Evolutionary conservation across 768 basidiomycete genomes (phyloP).

Genomic region (Neoboletus subvelutipes): DNA sequence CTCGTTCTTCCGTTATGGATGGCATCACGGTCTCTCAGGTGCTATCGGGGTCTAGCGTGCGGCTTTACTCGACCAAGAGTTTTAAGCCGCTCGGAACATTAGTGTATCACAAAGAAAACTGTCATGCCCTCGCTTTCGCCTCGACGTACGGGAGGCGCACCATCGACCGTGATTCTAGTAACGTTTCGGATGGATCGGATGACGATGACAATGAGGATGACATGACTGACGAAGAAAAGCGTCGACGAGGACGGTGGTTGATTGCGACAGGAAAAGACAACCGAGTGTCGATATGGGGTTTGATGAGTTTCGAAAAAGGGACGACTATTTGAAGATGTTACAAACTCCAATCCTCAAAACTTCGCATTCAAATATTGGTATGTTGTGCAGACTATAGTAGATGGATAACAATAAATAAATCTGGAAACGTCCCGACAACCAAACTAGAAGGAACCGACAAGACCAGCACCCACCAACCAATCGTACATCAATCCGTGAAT

Average conservation of each 20-base stretch:
- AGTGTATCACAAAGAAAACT: conserved; percentile 74
- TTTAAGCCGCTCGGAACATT: conserved; percentile 85
- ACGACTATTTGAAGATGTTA: background rate
- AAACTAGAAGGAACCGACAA: background rate
- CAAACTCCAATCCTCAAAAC: background rate
- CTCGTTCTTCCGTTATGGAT: background rate
- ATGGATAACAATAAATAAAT: conserved; percentile 19
- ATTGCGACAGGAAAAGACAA: conserved; percentile 64
- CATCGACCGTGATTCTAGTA: conserved; percentile 1
- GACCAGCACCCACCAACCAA: background rate
- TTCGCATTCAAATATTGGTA: conserved; percentile 1
- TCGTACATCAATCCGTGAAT: conserved; percentile 4
- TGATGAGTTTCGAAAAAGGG: conserved; percentile 41
- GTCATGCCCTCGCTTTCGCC: conserved; percentile 77
- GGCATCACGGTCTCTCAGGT: background rate
- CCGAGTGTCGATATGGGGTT: conserved; percentile 70
- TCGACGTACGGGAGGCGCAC: conserved; percentile 15
- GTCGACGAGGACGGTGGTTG: conserved; percentile 58
- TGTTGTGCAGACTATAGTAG: conserved; percentile 19
- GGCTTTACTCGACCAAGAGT: conserved; percentile 77
- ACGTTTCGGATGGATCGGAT: conserved; percentile 17
- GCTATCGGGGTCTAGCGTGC: conserved; percentile 49
- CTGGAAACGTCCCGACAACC: background rate
- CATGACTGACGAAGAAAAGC: conserved; percentile 43
- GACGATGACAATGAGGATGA: conserved; percentile 44